Conservation (phyloP, 352 stramenopile genomes). For the Pythium inflatum region DNA sequence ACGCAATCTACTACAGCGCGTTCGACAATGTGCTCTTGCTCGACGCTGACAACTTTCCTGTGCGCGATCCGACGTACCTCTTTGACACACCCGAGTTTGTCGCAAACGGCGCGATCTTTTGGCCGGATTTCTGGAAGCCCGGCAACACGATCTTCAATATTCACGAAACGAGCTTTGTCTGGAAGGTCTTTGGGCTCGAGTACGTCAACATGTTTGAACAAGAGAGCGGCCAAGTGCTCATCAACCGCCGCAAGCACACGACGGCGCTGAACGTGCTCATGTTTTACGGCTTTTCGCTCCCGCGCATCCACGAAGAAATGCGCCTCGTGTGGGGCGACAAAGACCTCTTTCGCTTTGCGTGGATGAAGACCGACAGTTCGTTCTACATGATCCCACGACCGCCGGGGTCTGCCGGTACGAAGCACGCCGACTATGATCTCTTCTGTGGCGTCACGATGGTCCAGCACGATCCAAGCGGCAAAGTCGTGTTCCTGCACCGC, state of each 20-base stretch:
- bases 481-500: conserved; percentile 41
- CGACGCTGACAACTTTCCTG: conserved; percentile 77
- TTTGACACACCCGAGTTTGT: conserved; percentile 59
- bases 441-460: conserved; percentile 50
- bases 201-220: conserved; percentile 78
- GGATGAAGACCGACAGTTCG: conserved; percentile 37
- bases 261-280: conserved; percentile 66
- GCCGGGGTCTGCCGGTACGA: conserved; percentile 26
- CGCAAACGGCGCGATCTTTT: conserved; percentile 65
- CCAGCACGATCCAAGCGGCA: conserved; percentile 38
- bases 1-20: conserved; percentile 73
- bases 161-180: conserved; percentile 67
- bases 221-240: conserved; percentile 75
- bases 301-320: conserved; percentile 48
- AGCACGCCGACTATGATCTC: conserved; percentile 10
- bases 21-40: conserved; percentile 78
- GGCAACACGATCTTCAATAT: conserved; percentile 82
- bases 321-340: conserved; percentile 81
- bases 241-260: conserved; percentile 53
- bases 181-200: conserved; percentile 67
- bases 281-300: conserved; percentile 58
- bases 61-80: conserved; percentile 64
- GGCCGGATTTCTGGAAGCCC: conserved; percentile 79
- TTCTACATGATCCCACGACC: conserved; percentile 38
- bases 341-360: conserved; percentile 63